A percentile compares a stretch with the other conserved stretches of the same genome.
These are phyloP conservation scores for Trapa incisa DNA, from an alignment of 345 rosid species.

Conservation along the genomic window DNA sequence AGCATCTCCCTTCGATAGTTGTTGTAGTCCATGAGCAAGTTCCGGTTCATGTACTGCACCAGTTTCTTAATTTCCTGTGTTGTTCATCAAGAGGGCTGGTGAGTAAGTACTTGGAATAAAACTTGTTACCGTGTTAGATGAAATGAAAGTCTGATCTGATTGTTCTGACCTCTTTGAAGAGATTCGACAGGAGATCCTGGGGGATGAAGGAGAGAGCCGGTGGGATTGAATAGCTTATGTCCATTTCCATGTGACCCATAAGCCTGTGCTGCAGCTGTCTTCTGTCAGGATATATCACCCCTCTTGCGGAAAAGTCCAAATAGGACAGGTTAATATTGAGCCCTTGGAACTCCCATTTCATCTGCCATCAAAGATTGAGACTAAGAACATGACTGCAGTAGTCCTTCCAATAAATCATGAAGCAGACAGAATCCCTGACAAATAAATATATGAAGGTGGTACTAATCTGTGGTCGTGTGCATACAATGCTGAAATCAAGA, in stretches of 20 bases:
- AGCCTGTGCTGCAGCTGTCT: slow-evolving; percentile 1
- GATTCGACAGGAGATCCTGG: neutral
- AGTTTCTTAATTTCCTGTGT: neutral
- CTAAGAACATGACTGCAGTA: neutral
- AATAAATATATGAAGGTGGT: neutral
- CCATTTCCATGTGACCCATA: slow-evolving; percentile 2
- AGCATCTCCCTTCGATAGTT: slow-evolving; percentile 1
- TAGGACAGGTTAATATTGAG: neutral
- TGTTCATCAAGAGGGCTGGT: neutral
- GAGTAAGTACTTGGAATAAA: neutral
- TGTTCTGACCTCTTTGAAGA: slow-evolving; percentile 1
- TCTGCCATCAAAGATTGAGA: neutral
- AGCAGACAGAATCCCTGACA: neutral
- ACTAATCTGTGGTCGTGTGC: neutral
- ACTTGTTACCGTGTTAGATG: neutral
- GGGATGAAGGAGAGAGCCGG: slow-evolving; percentile 4
- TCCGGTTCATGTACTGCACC: slow-evolving; percentile 6
- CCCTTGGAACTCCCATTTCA: slow-evolving; percentile 6
- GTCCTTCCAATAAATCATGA: neutral
- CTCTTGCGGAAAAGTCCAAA: neutral
- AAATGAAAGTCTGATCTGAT: neutral
- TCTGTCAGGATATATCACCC: slow-evolving; percentile 9
- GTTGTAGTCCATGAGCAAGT: slow-evolving; percentile 6
- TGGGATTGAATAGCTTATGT: slow-evolving; percentile 1
- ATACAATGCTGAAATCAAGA: slow-evolving; percentile 1